Conservation (phyloP, 2,329 filamentous ascomycete genomes). For the Orbilia brochopaga region DNA sequence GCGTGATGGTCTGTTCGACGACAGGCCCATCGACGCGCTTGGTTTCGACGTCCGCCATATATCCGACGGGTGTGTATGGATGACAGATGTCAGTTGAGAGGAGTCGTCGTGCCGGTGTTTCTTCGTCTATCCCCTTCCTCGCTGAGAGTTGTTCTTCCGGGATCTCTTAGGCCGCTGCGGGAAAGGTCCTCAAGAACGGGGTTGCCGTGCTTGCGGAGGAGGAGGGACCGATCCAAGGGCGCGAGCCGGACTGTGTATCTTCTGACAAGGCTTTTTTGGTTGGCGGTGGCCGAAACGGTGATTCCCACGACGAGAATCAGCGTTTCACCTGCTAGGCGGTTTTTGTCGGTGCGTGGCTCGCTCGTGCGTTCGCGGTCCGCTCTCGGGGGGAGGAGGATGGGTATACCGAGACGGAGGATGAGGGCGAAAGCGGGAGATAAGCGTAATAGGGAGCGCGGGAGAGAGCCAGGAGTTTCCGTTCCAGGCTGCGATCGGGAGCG, state of each 20-base stretch:
- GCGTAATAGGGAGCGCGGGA: constrained; percentile 8
- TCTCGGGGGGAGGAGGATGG: background rate
- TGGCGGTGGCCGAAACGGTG: constrained; percentile 6
- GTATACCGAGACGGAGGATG: background rate
- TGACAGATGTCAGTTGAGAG: constrained; percentile 18
- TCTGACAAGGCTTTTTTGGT: constrained; percentile 2
- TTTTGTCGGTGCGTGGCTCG: background rate
- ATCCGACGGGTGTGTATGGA: constrained; percentile 19
- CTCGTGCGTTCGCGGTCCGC: background rate
- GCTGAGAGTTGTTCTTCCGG: constrained; percentile 7
- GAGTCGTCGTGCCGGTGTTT: background rate
- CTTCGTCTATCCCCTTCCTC: too few relatives aligned
- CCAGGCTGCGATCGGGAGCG: constrained; percentile 6
- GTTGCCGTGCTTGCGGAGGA: background rate
- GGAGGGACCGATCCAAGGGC: background rate
- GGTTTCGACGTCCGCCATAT: constrained; percentile 44
- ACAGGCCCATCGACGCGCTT: constrained; percentile 35
- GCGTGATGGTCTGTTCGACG: constrained; percentile 36
- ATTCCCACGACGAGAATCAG: constrained; percentile 25
- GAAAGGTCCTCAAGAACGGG: background rate
- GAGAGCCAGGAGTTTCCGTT: constrained; percentile 16
- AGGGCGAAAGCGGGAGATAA: background rate
- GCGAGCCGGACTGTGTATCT: background rate
- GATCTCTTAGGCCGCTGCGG: background rate
- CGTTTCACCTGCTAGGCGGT: background rate